phyloP scores from a whole-genome alignment of 2,329 filamentous ascomycete genomes.

The Fusarium nisikadoi region DNA sequence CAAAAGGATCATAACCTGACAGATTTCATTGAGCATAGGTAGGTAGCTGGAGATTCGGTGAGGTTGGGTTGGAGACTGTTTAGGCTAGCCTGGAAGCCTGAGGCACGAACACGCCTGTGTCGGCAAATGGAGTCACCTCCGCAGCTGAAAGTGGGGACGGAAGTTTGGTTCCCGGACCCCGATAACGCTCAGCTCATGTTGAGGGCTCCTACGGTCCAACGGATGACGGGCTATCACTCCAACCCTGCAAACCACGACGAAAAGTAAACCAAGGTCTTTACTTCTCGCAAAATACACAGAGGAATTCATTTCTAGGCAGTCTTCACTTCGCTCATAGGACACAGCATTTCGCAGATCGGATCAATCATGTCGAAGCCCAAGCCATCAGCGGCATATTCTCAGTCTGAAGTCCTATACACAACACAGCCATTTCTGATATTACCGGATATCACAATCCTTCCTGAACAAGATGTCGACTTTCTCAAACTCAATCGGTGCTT shows the following conservation, averaged over 20 bases:
- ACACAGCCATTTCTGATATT: background rate
- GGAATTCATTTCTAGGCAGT: too few relatives aligned
- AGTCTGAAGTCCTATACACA: constrained; percentile 3
- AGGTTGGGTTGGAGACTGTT: too few relatives aligned
- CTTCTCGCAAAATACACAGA: accelerated
- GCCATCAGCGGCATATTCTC: background rate
- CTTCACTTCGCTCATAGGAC: background rate
- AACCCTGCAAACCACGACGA: background rate
- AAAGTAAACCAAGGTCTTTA: background rate
- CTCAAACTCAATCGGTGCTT: constrained; percentile 5
- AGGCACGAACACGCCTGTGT: background rate
- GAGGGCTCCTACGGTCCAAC: background rate
- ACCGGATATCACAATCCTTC: background rate
- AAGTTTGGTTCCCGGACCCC: background rate
- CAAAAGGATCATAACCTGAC: background rate
- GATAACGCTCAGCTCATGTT: background rate
- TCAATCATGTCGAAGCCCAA: background rate
- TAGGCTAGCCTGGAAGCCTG: background rate
- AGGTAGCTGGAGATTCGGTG: too few relatives aligned
- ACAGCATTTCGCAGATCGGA: background rate
- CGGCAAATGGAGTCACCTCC: background rate
- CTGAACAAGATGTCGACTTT: constrained; percentile 7
- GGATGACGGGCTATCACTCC: background rate
- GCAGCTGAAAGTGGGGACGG: background rate
- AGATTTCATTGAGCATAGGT: background rate